Percentiles rank a stretch among this genome's conserved stretches.
phyloP scores from a whole-genome alignment of 208 protist species.

The Trypanosomatidae sp. region DNA sequence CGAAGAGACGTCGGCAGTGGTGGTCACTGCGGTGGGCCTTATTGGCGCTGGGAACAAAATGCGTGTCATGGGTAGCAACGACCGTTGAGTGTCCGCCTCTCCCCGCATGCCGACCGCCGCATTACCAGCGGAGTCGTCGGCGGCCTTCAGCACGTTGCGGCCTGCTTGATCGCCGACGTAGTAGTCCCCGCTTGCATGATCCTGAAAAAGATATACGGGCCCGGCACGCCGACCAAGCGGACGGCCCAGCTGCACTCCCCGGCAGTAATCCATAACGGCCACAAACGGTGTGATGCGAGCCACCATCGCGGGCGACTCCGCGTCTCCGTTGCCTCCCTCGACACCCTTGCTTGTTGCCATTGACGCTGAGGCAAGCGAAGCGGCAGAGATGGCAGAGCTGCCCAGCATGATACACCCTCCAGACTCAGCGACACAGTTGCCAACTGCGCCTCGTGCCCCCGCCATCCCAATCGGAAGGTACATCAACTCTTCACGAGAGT shows the following conservation, averaged over 20 bases:
- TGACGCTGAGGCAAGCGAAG: constrained; percentile 1
- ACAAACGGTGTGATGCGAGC: constrained; percentile 31
- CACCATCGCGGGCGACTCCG: not conserved
- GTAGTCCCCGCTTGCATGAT: constrained; percentile 21
- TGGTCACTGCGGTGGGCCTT: not conserved
- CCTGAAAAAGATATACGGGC: constrained; percentile 44
- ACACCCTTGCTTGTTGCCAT: not conserved
- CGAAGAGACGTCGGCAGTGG: not conserved
- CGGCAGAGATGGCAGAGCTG: constrained; percentile 16
- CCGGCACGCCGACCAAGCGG: constrained; percentile 42
- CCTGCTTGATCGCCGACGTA: constrained; percentile 37
- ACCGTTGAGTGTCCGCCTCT: not conserved
- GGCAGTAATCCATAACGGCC: constrained; percentile 67
- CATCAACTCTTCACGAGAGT: constrained; percentile 1
- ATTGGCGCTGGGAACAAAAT: constrained; percentile 44
- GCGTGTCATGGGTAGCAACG: constrained; percentile 44
- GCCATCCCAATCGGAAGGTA: constrained; percentile 19
- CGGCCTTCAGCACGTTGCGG: constrained; percentile 3
- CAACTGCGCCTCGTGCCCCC: constrained; percentile 6
- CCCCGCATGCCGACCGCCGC: not conserved
- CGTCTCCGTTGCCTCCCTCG: not conserved
- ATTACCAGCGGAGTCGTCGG: not conserved
- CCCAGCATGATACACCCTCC: constrained; percentile 14
- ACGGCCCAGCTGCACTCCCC: constrained; percentile 60
- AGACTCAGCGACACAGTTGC: constrained; percentile 12